phyloP scores from a whole-genome alignment of 2,329 filamentous ascomycete genomes.

The Aspergillus ochraceoroseus region DNA sequence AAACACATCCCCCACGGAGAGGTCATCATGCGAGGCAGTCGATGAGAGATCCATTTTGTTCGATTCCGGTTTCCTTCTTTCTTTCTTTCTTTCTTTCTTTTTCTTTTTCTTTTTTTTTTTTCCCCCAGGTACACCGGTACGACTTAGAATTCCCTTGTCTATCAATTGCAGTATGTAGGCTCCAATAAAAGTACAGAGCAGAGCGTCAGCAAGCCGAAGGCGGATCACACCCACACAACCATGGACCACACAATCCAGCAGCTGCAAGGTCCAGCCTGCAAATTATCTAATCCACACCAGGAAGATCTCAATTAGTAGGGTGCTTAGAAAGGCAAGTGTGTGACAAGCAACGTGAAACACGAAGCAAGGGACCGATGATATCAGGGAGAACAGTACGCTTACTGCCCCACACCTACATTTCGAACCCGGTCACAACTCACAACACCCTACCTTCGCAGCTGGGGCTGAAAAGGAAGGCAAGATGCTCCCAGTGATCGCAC shows the following conservation, averaged over 20 bases:
- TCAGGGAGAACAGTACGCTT: background rate
- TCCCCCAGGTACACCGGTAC: constrained; percentile 1
- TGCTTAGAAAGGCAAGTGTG: constrained; percentile 2
- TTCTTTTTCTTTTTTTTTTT: background rate
- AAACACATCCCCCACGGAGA: constrained; percentile 40
- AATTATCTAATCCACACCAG: constrained; percentile 4
- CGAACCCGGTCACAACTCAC: too few relatives aligned
- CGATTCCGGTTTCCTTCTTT: background rate
- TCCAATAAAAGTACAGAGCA: constrained; percentile 7
- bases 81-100: constrained; percentile 2
- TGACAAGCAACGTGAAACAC: constrained; percentile 1
- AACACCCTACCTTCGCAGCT: too few relatives aligned
- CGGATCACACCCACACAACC: constrained; percentile 15
- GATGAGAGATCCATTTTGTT: constrained; percentile 25
- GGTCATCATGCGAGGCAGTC: constrained; percentile 28
- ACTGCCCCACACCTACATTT: background rate
- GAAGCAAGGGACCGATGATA: too few relatives aligned
- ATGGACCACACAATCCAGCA: constrained; percentile 9
- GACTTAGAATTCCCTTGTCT: constrained; percentile 1
- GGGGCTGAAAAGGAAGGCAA: background rate
- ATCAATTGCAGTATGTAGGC: constrained; percentile 3
- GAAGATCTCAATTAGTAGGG: background rate
- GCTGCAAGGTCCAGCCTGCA: constrained; percentile 1
- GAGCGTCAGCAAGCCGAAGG: constrained; percentile 8
- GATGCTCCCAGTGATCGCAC: background rate